Conservation (phyloP, 2,329 filamentous ascomycete species). For the Sclerotinia spermophila region DNA sequence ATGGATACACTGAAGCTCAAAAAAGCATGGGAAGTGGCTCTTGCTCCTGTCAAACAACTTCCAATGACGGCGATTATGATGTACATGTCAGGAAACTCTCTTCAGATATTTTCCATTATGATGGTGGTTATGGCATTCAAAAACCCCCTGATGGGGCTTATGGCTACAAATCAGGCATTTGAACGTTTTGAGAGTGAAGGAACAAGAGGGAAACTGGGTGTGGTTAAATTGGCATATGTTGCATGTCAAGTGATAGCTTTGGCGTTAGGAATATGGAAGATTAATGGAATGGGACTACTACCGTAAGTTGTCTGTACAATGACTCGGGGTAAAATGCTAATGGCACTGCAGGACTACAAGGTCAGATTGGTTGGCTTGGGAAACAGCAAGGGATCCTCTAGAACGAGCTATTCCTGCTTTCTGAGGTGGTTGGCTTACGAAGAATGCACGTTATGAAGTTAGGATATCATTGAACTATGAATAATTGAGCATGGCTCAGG, state of each 20-base stretch:
- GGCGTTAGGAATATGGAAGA: slow-evolving; percentile 88
- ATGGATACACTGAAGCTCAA: slow-evolving; percentile 96
- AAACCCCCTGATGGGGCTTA: slow-evolving; percentile 80
- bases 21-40: slow-evolving; percentile 96
- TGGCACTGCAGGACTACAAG: slow-evolving; percentile 68
- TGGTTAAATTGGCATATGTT: slow-evolving; percentile 85
- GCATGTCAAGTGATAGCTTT: slow-evolving; percentile 81
- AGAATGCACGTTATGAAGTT: not conserved
- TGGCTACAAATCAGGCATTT: slow-evolving; percentile 84
- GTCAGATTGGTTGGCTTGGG: slow-evolving; percentile 98
- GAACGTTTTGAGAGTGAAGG: slow-evolving; percentile 82
- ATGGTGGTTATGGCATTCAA: slow-evolving; percentile 99
- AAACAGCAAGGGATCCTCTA: slow-evolving; percentile 44
- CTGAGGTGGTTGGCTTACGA: slow-evolving; percentile 22
- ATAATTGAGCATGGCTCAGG: not conserved
- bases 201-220: slow-evolving; percentile 68
- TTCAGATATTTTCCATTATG: slow-evolving; percentile 99
- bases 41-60: slow-evolving; percentile 87
- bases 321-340: slow-evolving; percentile 31
- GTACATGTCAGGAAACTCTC: slow-evolving; percentile 99
- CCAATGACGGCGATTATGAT: slow-evolving; percentile 99
- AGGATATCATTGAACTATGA: not conserved
- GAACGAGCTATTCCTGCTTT: slow-evolving; percentile 38
- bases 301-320: slow-evolving; percentile 58
- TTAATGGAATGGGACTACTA: slow-evolving; percentile 92